These are phyloP conservation scores for Cutaneotrichosporon cyanovorans DNA, from an alignment of 1,284 basidiomycete genomes.

Conservation along the genomic window DNA sequence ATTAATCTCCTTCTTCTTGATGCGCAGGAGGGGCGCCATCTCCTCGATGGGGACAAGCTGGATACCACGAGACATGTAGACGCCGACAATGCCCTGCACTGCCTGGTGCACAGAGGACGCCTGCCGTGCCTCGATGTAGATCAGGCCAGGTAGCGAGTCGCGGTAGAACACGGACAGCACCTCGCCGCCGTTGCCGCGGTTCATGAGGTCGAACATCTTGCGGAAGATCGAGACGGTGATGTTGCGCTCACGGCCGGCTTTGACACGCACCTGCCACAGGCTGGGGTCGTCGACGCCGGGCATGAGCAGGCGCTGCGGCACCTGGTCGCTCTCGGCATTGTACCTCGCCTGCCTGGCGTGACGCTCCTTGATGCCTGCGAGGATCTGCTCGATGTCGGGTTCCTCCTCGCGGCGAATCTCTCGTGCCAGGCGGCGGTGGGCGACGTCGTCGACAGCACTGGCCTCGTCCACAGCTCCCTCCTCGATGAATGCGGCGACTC, in stretches of 20 bases:
- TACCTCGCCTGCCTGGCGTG: slow-evolving; percentile 67
- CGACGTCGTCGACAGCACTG: slow-evolving; percentile 55
- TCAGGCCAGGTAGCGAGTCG: slow-evolving; percentile 87
- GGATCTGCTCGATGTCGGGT: slow-evolving; percentile 77
- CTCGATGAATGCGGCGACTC: slow-evolving; percentile 63
- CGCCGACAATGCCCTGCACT: slow-evolving; percentile 81
- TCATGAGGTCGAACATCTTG: slow-evolving; percentile 56
- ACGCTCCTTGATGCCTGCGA: slow-evolving; percentile 72
- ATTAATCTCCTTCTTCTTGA: slow-evolving; percentile 86
- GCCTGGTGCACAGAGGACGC: slow-evolving; percentile 80
- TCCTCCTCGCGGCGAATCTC: slow-evolving; percentile 70
- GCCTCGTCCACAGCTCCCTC: slow-evolving; percentile 54
- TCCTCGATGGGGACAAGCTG: slow-evolving; percentile 92
- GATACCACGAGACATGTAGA: slow-evolving; percentile 69
- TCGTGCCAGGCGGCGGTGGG: slow-evolving; percentile 70
- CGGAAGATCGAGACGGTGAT: slow-evolving; percentile 91
- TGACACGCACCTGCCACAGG: slow-evolving; percentile 91
- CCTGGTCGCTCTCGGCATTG: slow-evolving; percentile 83
- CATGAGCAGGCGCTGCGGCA: slow-evolving; percentile 94
- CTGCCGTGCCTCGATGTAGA: slow-evolving; percentile 90
- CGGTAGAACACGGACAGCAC: slow-evolving; percentile 92
- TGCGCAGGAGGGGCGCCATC: slow-evolving; percentile 93
- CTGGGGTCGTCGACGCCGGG: slow-evolving; percentile 92
- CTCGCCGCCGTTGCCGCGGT: slow-evolving; percentile 59
- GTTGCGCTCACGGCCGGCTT: slow-evolving; percentile 84